Base-by-base conservation (phyloP, 176 grass and related monocot species). In the Paspalum notatum region DNA sequence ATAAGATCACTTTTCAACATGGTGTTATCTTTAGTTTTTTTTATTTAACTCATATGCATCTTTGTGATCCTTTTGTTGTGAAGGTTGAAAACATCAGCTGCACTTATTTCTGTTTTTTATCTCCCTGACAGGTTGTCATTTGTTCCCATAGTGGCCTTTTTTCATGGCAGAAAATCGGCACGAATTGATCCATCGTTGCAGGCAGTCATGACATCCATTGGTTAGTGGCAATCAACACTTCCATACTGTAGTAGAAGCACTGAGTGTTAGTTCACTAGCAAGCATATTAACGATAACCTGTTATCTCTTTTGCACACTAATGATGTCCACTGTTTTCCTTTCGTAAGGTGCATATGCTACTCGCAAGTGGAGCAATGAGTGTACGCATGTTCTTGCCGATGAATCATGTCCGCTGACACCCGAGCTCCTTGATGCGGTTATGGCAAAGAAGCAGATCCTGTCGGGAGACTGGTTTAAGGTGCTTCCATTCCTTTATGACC, bases 351-450 rank as follows among this genome's bases (percentile, higher is more conserved):
- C 83, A 84, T 89, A 75, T 76, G 60, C 75, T 78, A 93, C 88
- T 38, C 86, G 88, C 64, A 98, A 89, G 80, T 98, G 92, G 95
- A 83, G 75, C 70, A 69, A 92, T 78, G 84, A 92, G 15, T 98
- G 95, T 37, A 93, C 92, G 6, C 90, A 98, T 91, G 90, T 89
- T 76, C 83, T 94, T 87, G 90, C 87, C 85, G 88, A 95, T 63
- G 88, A 91, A 68, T 91, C 85, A 77, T 98, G 88, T 83, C 18
- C 83, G 25, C 42, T 98, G 62, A 89, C 92, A 46, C 62, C 80
- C 46, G 90, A 98, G 63, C 90, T 98, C 72, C 81, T 98, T 3
- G 85, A 94, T 87, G 95, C 95, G 72, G 66, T 98, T 58, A 60
- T 93, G 56, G 59, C 83, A 70, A 98, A 87, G 39, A 94, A 98